Conservation (phyloP, 371 early-diverging fungal species). For the Coemansia linderi region DNA sequence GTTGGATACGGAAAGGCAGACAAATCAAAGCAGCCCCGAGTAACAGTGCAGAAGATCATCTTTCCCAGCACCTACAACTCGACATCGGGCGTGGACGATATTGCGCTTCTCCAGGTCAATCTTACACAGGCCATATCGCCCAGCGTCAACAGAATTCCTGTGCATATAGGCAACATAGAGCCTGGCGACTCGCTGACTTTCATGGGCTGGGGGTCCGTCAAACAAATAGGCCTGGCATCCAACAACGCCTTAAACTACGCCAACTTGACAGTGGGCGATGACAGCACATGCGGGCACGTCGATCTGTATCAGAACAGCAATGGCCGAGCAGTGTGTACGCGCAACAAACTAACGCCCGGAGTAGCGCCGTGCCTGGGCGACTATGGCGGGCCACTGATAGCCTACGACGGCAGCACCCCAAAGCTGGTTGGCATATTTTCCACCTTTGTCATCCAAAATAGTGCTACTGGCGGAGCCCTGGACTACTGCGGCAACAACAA, state of each 20-base stretch:
- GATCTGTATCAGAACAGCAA: conserved; percentile 36
- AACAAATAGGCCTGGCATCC: conserved; percentile 29
- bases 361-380: conserved; percentile 39
- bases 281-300: conserved; percentile 24
- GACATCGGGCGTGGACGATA: conserved; percentile 34
- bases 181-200: conserved; percentile 32
- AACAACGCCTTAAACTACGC: conserved; percentile 28
- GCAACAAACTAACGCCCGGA: conserved; percentile 32
- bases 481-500: conserved; percentile 40
- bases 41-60: conserved; percentile 22
- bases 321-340: conserved; percentile 39
- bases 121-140: conserved; percentile 15
- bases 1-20: conserved; percentile 36
- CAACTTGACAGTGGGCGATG: conserved; percentile 40
- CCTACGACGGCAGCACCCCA: conserved; percentile 22
- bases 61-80: conserved; percentile 22
- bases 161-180: conserved; percentile 28
- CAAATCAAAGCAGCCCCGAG: conserved; percentile 26
- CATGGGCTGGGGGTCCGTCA: conserved; percentile 41
- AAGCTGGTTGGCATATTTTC: conserved; percentile 42
- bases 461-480: conserved; percentile 12
- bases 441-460: conserved; percentile 14
- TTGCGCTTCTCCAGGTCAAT: conserved; percentile 39
- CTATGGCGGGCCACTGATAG: conserved; percentile 39
- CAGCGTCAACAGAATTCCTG: conserved; percentile 30